Base-by-base conservation (phyloP, 768 basidiomycete species). In the Lentinula sp. region DNA sequence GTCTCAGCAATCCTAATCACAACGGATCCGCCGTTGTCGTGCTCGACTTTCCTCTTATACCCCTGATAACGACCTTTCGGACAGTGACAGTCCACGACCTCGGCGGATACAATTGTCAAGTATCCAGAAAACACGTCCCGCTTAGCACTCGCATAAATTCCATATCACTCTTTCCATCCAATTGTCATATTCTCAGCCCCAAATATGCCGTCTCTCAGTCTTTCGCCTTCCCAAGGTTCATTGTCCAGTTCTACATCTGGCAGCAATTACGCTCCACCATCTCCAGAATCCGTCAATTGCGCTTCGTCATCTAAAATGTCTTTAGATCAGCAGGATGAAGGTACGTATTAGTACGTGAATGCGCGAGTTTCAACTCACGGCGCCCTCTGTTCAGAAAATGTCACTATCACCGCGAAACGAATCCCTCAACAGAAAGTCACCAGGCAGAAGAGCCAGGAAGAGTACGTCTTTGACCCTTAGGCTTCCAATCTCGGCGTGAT, bases 361-460 rank as follows among this genome's bases (percentile, higher is more conserved):
- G 48, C 15, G 28, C 28, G 28, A 28, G 28, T 3, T 28, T 28
- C 3, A 2, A 28, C 28, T 28, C 8, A 32, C 16, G 59, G 33
- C 41, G 57, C 55, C 62, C 59, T 62, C 50, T 67, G 46, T 58
- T 18, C 71, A 91, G 90, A 91, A 73, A 88, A 91, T 71, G 71
- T 79, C 65, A 92, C 90, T 16, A 84, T 91, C 67, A 92, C 86
- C 48, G 73, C 77, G 57, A 82, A 77, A 66, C 81, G 75, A 57
- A 65, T 79, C 13, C 68, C 81, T 60, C 70, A 77, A 57, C 79
- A 75, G 67, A 77, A 69, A 65, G 74, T 75, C 51, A 81, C 80
- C 59, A 85, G 80, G 68, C 80, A 76, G 71, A 85, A 76, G 72
- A 85, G 85, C 68, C 79, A 82, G 64, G 88, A 90, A 89, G 91